A percentile compares a stretch with the other conserved stretches of the same genome.
These are phyloP conservation scores for Alternaria solani DNA, from an alignment of 2,329 filamentous ascomycete species.

Conservation along the genomic window DNA sequence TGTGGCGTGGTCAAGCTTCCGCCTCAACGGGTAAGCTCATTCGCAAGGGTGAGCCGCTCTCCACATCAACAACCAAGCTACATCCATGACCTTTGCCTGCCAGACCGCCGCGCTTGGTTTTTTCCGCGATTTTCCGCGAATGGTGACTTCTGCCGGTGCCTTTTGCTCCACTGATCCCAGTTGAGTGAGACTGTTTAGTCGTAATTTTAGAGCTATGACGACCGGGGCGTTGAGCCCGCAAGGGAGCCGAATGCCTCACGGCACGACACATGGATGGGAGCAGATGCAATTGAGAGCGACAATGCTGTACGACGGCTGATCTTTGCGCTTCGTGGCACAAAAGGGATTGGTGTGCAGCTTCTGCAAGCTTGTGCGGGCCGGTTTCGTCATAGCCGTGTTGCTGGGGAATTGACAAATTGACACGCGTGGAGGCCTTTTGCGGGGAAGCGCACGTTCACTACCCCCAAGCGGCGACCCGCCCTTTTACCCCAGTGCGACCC, in stretches of 20 bases:
- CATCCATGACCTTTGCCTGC: conserved; percentile 19
- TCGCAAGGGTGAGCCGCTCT: conserved; percentile 31
- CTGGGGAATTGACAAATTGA: conserved; percentile 29
- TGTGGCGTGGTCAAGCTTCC: conserved; percentile 36
- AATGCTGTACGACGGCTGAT: neutral
- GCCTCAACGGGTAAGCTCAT: conserved; percentile 24
- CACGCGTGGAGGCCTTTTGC: conserved; percentile 27
- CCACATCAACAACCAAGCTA: conserved; percentile 32
- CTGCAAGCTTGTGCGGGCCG: conserved; percentile 8
- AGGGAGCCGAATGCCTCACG: neutral
- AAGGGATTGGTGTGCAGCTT: conserved; percentile 1
- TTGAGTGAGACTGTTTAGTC: conserved; percentile 10
- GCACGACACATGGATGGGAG: neutral
- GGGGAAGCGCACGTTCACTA: conserved; percentile 32
- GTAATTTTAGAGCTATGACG: conserved; percentile 13
- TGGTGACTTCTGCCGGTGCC: conserved; percentile 19
- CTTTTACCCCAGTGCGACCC: conserved; percentile 20
- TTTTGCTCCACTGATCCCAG: conserved; percentile 10
- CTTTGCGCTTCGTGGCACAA: neutral
- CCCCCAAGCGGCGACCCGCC: conserved; percentile 25
- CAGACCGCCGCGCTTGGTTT: conserved; percentile 24
- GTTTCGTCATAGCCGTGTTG: conserved; percentile 37
- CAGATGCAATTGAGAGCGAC: conserved; percentile 3
- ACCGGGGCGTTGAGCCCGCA: conserved; percentile 16
- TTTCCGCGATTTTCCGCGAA: conserved; percentile 39